phyloP scores from a whole-genome alignment of 257 asterid genomes.

The Ligustrum vulgare region DNA sequence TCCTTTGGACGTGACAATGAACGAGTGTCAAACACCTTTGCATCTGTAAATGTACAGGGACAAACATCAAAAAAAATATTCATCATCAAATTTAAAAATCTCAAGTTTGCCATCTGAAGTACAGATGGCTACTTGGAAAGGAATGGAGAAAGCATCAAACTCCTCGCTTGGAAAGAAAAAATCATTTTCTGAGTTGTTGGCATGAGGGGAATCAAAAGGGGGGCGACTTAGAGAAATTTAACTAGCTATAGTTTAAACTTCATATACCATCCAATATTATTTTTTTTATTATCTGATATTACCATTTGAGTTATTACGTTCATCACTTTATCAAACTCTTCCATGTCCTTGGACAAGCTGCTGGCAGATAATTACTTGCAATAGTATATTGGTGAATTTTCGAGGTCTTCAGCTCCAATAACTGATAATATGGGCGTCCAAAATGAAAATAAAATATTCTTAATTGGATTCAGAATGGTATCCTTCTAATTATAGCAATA shows the following conservation, averaged over 20 bases:
- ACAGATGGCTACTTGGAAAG: no score
- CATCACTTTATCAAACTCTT: not conserved
- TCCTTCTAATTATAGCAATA: no score
- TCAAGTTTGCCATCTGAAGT: not conserved
- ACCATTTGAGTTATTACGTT: not conserved
- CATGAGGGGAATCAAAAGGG: not conserved
- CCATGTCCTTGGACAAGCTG: not conserved
- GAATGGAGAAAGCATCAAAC: no score
- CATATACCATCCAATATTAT: not conserved
- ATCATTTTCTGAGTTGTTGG: not conserved
- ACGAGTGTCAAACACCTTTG: slow-evolving; percentile 12
- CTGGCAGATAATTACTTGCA: no score
- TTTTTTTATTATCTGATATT: not conserved
- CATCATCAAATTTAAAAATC: not conserved
- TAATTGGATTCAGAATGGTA: no score
- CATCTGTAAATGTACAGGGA: not conserved
- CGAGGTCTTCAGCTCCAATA: no score
- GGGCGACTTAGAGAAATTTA: not conserved
- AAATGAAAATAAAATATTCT: no score
- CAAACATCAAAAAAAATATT: not conserved
- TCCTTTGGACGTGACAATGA: slow-evolving; percentile 3
- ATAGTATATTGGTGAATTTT: no score
- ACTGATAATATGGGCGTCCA: no score
- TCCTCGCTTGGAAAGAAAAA: no score
- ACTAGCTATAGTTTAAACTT: not conserved